Percentiles rank a stretch among this genome's conserved stretches.
These are phyloP conservation scores for Polygonum aviculare DNA, from an alignment of 148 eudicot species.

Conservation along the genomic window DNA sequence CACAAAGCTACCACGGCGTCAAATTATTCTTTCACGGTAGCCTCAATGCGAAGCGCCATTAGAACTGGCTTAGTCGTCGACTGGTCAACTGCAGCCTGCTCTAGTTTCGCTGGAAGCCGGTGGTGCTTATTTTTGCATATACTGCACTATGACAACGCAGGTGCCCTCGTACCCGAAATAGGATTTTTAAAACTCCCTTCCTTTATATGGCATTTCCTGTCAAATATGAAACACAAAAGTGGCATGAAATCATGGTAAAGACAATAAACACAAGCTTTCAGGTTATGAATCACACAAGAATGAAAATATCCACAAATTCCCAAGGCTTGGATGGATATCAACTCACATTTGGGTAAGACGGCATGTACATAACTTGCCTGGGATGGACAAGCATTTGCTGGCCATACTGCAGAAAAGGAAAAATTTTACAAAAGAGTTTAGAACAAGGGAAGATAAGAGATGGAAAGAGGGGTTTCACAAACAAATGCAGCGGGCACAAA, in stretches of 20 bases:
- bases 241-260: neutral
- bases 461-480: neutral
- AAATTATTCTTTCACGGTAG: conserved; percentile 2
- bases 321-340: neutral
- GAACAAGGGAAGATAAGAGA: neutral
- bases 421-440: neutral
- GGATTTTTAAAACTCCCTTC: conserved; percentile 42
- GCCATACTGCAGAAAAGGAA: conserved; percentile 49
- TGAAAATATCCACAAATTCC: neutral
- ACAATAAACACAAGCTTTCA: neutral
- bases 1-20: conserved; percentile 2
- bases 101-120: neutral
- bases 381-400: conserved; percentile 91
- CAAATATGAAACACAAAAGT: neutral
- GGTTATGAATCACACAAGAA: neutral
- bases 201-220: conserved; percentile 70
- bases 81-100: conserved; percentile 1
- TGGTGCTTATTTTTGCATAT: conserved; percentile 9
- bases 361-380: conserved; percentile 84
- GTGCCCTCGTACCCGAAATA: neutral
- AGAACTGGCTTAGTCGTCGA: neutral
- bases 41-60: conserved; percentile 7
- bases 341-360: conserved; percentile 76
- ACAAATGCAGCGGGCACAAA: conserved; percentile 11
- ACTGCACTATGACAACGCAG: conserved; percentile 3